These are phyloP conservation scores for Plasmodium chabaudi DNA, from an alignment of 169 alveolate genomes.

Conservation along the genomic window DNA sequence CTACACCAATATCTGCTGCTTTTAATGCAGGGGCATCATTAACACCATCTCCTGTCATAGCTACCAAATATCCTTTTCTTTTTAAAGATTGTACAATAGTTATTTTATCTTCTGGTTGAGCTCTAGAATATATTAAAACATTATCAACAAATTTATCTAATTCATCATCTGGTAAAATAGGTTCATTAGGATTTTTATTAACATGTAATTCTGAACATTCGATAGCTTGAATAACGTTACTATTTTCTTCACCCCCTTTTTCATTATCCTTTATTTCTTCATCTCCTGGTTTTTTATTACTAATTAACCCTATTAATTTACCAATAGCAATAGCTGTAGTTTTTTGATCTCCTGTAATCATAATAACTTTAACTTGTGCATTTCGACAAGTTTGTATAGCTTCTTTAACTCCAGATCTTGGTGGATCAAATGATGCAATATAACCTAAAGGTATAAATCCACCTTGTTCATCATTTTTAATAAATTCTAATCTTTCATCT, in stretches of 20 bases:
- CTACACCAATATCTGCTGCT: constrained; percentile 98
- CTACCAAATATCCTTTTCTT: constrained; percentile 93
- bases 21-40: constrained; percentile 99
- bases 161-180: constrained; percentile 84
- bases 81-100: constrained; percentile 91
- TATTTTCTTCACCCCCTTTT: neutral
- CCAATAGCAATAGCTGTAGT: constrained; percentile 89
- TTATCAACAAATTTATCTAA: constrained; percentile 85
- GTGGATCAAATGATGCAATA: constrained; percentile 96
- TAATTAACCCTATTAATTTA: constrained; percentile 92
- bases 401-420: constrained; percentile 97
- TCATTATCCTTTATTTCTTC: neutral
- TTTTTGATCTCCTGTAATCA: constrained; percentile 90
- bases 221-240: neutral
- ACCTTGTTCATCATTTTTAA: constrained; percentile 62
- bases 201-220: constrained; percentile 83
- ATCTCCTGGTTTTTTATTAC: neutral
- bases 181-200: constrained; percentile 83
- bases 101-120: constrained; percentile 92
- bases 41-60: constrained; percentile 99
- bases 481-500: constrained; percentile 86
- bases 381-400: constrained; percentile 95
- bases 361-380: constrained; percentile 98
- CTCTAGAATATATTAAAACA: constrained; percentile 90
- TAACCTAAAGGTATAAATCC: constrained; percentile 86